Percentiles rank a stretch among this genome's conserved stretches.
Evolutionary conservation across 2,329 filamentous ascomycete genomes (phyloP).

Genomic region (Fusarium equiseti): DNA sequence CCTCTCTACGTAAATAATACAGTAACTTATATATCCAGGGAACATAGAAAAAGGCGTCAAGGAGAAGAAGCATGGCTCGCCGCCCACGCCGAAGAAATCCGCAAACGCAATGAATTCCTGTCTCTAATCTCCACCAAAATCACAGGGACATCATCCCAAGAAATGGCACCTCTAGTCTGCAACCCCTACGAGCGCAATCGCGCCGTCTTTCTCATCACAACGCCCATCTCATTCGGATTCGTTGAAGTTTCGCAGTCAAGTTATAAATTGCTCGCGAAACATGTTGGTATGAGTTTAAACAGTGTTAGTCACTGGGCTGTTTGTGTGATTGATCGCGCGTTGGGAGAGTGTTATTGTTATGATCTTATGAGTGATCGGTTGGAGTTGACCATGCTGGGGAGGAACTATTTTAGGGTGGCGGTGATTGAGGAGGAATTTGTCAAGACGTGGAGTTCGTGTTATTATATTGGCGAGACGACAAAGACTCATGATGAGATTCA

Average conservation of each 20-base stretch:
- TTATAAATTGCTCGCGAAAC: conserved; percentile 39
- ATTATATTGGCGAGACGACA: conserved; percentile 46
- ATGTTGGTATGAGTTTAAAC: conserved; percentile 44
- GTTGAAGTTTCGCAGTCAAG: conserved; percentile 42
- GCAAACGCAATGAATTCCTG: conserved; percentile 38
- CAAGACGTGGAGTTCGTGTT: conserved; percentile 44
- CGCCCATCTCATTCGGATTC: conserved; percentile 40
- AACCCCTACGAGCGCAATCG: conserved; percentile 32
- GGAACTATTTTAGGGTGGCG: conserved; percentile 45
- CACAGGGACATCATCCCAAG: conserved; percentile 34
- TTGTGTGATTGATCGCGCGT: conserved; percentile 41
- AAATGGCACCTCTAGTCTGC: conserved; percentile 40
- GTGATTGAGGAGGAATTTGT: conserved; percentile 41
- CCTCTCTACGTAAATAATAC: no score
- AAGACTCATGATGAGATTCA: conserved; percentile 43
- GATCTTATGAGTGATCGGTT: conserved; percentile 46
- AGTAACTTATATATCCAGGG: conserved; percentile 11
- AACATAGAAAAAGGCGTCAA: conserved; percentile 17
- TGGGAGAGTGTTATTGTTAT: conserved; percentile 41
- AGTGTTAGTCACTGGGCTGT: conserved; percentile 47
- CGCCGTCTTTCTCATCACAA: conserved; percentile 44
- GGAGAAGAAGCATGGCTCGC: conserved; percentile 13
- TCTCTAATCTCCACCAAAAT: conserved; percentile 31
- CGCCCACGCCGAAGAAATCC: conserved; percentile 31
- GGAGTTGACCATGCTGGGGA: conserved; percentile 41